Conservation (phyloP, 2,329 filamentous ascomycete species). For the Trichophyton equinum region DNA sequence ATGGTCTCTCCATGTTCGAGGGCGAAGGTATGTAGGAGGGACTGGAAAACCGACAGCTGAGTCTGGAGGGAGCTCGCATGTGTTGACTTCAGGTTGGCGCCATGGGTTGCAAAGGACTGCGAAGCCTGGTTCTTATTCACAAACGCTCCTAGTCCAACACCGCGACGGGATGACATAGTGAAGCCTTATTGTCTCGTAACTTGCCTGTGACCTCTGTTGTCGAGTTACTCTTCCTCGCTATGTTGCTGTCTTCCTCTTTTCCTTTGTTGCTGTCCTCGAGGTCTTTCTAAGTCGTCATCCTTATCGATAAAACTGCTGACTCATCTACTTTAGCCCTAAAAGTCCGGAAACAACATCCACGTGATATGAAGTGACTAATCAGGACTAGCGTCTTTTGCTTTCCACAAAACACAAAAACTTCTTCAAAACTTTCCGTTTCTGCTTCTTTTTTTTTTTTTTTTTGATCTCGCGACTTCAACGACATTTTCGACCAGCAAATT, state of each 20-base stretch:
- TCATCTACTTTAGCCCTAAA: not conserved
- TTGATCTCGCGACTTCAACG: not conserved
- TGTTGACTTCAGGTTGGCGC: constrained; percentile 67
- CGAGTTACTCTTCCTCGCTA: not conserved
- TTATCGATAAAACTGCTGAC: not conserved
- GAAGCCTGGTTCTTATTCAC: constrained; percentile 72
- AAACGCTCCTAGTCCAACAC: constrained; percentile 82
- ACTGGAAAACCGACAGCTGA: constrained; percentile 92
- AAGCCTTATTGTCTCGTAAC: not conserved
- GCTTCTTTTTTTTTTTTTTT: constrained; percentile 9
- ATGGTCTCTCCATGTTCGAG: constrained; percentile 92
- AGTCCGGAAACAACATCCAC: not conserved
- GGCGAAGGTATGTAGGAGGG: constrained; percentile 86
- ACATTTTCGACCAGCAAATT: not conserved
- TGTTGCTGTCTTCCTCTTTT: not conserved
- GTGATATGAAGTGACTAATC: not conserved
- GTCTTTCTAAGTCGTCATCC: not conserved
- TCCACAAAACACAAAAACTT: constrained; percentile 11
- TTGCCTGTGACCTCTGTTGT: not conserved
- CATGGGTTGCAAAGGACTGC: constrained; percentile 83
- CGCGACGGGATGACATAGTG: constrained; percentile 39
- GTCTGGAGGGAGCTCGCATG: constrained; percentile 80
- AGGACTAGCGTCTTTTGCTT: not conserved
- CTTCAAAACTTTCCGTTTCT: constrained; percentile 16
- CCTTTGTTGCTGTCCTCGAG: too few species aligned